Evolutionary conservation across 192 early-diverging fungal genomes (phyloP), one percentile per base, ranked within the genome.

Genomic region (Gamsiella multidivaricata): DNA sequence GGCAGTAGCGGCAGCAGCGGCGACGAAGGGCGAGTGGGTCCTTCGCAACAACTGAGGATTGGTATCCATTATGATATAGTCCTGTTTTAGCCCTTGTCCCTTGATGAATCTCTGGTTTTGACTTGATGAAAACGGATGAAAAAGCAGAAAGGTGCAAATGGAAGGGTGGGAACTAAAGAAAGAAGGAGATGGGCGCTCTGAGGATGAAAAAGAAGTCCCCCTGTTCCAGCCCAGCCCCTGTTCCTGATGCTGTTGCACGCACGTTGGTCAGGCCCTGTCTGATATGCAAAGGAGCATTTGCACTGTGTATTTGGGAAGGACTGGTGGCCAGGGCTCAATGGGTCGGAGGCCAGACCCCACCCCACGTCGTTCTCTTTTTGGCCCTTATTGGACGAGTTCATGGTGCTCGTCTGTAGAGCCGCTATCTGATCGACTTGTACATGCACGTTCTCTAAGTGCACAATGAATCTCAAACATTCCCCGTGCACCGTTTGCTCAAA

Each of bases 11-110:
- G 61, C 53, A 17, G 63, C 42, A 14, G 68, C 64, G 28, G 65
- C 72, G 46, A 60, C 62, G 14, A 78, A 70, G 20, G 72, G 80
- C 34, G 65, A 76, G 28, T 66, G 80, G 4, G 62, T 78, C 47
- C 80, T 66, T 59, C 69, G 45, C 22, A 74, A 14, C 60, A 69
- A 37, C 50, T 74, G 61, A 22, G 69, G 73, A 20, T 54, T 78
- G 3, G 58, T 17, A 45, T 76, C 72, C 72, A 76, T 76, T 55
- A n/a, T 9, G n/a, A n/a, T 46, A 15, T 6, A 36, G 23, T 43
- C 25, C 14, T 41, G 26, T 28, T 23, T 50, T 53, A 8, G 34
- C 46, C 45, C 20, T 37, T 52, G 14, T 26, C 33, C n/a, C n/a
- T n/a, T n/a, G n/a, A n/a, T n/a, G n/a, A n/a, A n/a, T n/a, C n/a